A percentile compares a stretch with the other conserved stretches of the same genome.
These are phyloP conservation scores for Ceratocystis colombiana DNA, from an alignment of 2,329 filamentous ascomycete genomes.

Conservation along the genomic window DNA sequence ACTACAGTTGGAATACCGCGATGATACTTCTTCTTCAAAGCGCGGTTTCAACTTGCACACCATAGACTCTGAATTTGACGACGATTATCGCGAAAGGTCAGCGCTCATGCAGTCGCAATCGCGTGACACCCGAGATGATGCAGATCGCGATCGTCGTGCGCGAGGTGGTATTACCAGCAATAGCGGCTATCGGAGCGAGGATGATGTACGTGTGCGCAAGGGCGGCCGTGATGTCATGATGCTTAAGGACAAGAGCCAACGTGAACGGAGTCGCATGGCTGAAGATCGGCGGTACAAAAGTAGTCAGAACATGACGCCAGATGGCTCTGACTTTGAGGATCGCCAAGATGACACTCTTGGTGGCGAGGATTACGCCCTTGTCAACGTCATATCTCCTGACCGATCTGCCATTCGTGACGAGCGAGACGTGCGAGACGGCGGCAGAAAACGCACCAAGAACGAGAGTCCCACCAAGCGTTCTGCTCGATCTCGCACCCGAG, in stretches of 20 bases:
- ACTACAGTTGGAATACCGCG: neutral
- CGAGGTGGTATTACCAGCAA: neutral
- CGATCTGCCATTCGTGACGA: conserved; percentile 13
- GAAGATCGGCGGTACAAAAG: conserved; percentile 3
- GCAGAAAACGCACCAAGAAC: conserved; percentile 11
- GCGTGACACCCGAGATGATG: neutral
- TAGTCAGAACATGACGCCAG: neutral
- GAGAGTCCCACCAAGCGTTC: conserved; percentile 7
- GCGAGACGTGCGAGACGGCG: conserved; percentile 1
- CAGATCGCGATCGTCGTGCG: neutral
- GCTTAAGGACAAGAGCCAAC: neutral
- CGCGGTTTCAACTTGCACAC: neutral
- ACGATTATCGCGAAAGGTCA: neutral
- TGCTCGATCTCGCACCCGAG: conserved; percentile 13
- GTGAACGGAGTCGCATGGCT: neutral
- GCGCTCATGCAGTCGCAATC: neutral
- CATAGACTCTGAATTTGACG: conserved; percentile 6
- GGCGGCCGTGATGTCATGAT: neutral
- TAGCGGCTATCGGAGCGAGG: neutral
- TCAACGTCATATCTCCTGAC: conserved; percentile 9
- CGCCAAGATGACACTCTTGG: conserved; percentile 11
- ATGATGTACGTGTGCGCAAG: neutral
- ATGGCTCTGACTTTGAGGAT: conserved; percentile 4
- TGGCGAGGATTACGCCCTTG: conserved; percentile 13
- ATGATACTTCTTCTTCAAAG: neutral